A percentile compares a stretch with the other conserved stretches of the same genome.
phyloP scores from a whole-genome alignment of 192 early-diverging fungal genomes.

The Coemansia sp. region DNA sequence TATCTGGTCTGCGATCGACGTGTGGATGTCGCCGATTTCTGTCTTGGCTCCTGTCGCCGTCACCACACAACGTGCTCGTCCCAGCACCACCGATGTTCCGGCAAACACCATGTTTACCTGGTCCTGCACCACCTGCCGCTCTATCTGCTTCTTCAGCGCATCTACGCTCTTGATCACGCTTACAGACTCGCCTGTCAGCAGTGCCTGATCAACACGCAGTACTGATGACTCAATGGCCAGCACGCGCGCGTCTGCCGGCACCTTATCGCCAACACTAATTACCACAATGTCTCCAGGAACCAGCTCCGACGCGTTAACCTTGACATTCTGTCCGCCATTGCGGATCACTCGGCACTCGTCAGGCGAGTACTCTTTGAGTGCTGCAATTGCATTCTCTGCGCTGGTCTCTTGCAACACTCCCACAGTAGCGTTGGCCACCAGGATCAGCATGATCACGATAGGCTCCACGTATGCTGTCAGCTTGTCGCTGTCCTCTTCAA shows the following conservation, averaged over 20 bases:
- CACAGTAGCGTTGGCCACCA: slow-evolving; percentile 96
- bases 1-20: slow-evolving; percentile 76
- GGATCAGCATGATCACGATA: slow-evolving; percentile 93
- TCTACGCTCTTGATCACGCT: slow-evolving; percentile 81
- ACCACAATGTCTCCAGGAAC: slow-evolving; percentile 98
- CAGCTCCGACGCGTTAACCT: slow-evolving; percentile 71
- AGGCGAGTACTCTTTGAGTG: slow-evolving; percentile 92
- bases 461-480: slow-evolving; percentile 96
- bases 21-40: slow-evolving; percentile 93
- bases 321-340: slow-evolving; percentile 59
- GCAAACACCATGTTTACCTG: slow-evolving; percentile 96
- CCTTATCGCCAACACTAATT: slow-evolving; percentile 89
- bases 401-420: slow-evolving; percentile 96
- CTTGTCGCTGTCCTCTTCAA: slow-evolving; percentile 72
- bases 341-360: slow-evolving; percentile 92
- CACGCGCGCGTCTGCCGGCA: slow-evolving; percentile 93
- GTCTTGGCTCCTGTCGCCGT: slow-evolving; percentile 83
- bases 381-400: slow-evolving; percentile 97
- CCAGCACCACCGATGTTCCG: slow-evolving; percentile 91
- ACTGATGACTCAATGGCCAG: slow-evolving; percentile 75
- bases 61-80: slow-evolving; percentile 86
- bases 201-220: slow-evolving; percentile 92
- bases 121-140: slow-evolving; percentile 86
- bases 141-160: slow-evolving; percentile 31
- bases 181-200: slow-evolving; percentile 94